Conservation (phyloP, 176 grass and related monocot species). For the Secale cereale region DNA sequence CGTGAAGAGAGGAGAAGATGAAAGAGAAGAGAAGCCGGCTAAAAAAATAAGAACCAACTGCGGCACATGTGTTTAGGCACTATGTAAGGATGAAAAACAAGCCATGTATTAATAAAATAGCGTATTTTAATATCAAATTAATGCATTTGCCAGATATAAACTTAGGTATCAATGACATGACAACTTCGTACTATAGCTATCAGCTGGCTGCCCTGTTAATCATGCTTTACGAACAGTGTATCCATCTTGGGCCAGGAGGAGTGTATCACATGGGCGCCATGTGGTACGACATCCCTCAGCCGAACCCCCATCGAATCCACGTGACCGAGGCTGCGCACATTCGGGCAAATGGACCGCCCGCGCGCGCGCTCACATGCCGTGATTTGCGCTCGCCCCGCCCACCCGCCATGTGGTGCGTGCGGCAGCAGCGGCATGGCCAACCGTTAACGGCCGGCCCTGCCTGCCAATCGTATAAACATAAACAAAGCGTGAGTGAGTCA, state of each 20-base stretch:
- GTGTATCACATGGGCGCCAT: slow-evolving; percentile 15
- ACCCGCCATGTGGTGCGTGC: slow-evolving; percentile 27
- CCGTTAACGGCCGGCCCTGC: slow-evolving; percentile 22
- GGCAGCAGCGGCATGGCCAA: background rate
- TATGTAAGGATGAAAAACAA: too few species aligned
- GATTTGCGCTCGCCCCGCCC: background rate
- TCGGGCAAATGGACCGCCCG: background rate
- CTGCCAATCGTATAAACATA: background rate
- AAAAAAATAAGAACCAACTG: too few species aligned
- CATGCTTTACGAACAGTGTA: too few species aligned
- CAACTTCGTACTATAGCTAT: too few species aligned
- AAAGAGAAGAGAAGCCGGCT: too few species aligned
- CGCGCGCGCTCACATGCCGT: slow-evolving; percentile 10
- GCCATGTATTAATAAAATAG: too few species aligned
- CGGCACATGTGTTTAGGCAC: too few species aligned
- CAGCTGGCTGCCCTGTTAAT: too few species aligned
- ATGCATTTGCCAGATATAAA: too few species aligned
- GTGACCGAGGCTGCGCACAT: background rate
- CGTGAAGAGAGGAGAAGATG: too few species aligned
- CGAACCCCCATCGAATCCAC: background rate
- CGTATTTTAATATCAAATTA: too few species aligned
- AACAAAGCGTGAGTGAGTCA: background rate
- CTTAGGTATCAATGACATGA: too few species aligned
- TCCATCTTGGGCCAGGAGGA: background rate
- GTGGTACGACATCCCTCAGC: slow-evolving; percentile 1